A percentile compares a stretch with the other conserved stretches of the same genome.
phyloP scores from a whole-genome alignment of 352 stramenopile genomes.

The Pythium rhizo-oryzae region DNA sequence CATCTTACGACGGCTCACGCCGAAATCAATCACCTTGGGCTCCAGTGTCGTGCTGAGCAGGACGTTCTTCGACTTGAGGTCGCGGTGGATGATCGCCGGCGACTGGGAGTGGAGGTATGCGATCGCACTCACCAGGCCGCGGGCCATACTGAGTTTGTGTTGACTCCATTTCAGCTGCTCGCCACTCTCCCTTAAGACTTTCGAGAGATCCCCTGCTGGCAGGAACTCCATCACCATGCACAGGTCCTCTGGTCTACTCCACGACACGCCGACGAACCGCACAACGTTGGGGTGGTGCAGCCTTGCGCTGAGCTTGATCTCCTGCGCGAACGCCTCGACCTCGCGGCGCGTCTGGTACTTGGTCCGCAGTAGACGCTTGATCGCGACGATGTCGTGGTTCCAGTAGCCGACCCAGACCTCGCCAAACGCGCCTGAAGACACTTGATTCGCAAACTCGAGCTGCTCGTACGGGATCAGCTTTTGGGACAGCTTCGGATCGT shows the following conservation, averaged over 20 bases:
- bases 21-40: conserved; percentile 15
- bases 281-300: conserved; percentile 28
- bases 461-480: conserved; percentile 6
- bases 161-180: conserved; percentile 9
- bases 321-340: conserved; percentile 21
- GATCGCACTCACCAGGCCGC: conserved; percentile 6
- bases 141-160: conserved; percentile 14
- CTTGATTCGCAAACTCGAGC: conserved; percentile 11
- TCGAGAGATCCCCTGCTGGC: conserved; percentile 7
- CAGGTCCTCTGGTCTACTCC: conserved; percentile 17
- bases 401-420: conserved; percentile 32
- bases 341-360: conserved; percentile 9
- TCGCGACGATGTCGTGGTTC: conserved; percentile 24
- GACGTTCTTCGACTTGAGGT: conserved; percentile 72
- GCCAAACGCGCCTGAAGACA: conserved; percentile 22
- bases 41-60: neutral
- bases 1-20: conserved; percentile 9
- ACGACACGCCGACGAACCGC: conserved; percentile 24
- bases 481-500: conserved; percentile 2
- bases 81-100: conserved; percentile 54
- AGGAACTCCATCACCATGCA: conserved; percentile 21
- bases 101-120: conserved; percentile 19
- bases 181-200: neutral
- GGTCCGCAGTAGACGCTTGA: conserved; percentile 28
- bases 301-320: conserved; percentile 29